Conservation (phyloP, 164 flowering plant genomes). For the Vitis labrusca region DNA sequence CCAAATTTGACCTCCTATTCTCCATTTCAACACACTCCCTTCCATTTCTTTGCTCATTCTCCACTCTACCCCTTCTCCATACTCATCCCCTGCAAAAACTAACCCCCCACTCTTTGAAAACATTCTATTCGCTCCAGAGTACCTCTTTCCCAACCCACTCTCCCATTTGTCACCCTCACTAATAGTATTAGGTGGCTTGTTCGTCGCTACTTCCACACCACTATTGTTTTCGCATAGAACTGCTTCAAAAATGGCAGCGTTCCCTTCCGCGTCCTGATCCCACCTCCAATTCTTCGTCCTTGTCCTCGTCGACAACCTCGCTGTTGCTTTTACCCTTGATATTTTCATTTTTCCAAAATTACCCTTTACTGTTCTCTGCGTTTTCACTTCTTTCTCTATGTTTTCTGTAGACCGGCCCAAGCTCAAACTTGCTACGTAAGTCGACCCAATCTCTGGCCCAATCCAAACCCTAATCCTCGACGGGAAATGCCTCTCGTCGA, state of each 20-base stretch:
- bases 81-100: slow-evolving; percentile 72
- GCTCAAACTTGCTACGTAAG: slow-evolving; percentile 54
- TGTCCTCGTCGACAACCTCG: slow-evolving; percentile 33
- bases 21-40: slow-evolving; percentile 93
- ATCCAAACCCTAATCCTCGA: slow-evolving; percentile 65
- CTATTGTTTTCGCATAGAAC: slow-evolving; percentile 49
- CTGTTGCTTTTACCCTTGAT: slow-evolving; percentile 34
- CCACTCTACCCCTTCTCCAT: slow-evolving; percentile 71
- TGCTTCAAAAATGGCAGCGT: slow-evolving; percentile 63
- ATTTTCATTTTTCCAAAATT: slow-evolving; percentile 45
- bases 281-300: slow-evolving; percentile 70
- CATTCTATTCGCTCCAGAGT: slow-evolving; percentile 38
- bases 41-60: slow-evolving; percentile 80
- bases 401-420: slow-evolving; percentile 74
- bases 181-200: slow-evolving; percentile 22
- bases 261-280: slow-evolving; percentile 89
- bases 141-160: slow-evolving; percentile 32
- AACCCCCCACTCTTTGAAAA: slow-evolving; percentile 62
- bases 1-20: slow-evolving; percentile 80
- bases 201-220: slow-evolving; percentile 52
- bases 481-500: slow-evolving; percentile 64
- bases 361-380: slow-evolving; percentile 49
- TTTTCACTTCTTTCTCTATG: slow-evolving; percentile 48
- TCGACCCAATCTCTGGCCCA: slow-evolving; percentile 77
- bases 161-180: slow-evolving; percentile 16